Evolutionary conservation across 2,329 filamentous ascomycete species (phyloP).

Genomic region (Ceratocystis albifundus): DNA sequence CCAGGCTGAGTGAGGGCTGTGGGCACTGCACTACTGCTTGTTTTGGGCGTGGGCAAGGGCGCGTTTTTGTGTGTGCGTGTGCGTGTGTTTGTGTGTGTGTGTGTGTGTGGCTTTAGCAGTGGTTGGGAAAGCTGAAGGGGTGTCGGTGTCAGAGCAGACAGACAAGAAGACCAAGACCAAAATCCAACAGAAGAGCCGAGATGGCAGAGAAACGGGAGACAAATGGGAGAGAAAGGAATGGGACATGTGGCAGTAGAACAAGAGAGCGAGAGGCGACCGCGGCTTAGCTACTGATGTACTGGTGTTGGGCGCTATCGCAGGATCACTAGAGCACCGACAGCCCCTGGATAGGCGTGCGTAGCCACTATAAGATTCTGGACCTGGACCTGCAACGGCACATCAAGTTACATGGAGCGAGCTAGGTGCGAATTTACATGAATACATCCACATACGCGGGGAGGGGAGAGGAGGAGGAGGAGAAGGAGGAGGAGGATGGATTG

Average conservation of each 20-base stretch:
- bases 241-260: background rate
- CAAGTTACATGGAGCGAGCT: background rate
- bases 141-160: background rate
- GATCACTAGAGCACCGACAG: background rate
- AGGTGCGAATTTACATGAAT: background rate
- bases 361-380: background rate
- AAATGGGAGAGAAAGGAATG: background rate
- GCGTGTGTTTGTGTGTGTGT: too few relatives aligned
- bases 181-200: background rate
- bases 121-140: slow-evolving; percentile 7
- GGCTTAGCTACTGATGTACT: background rate
- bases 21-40: background rate
- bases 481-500: too few relatives aligned
- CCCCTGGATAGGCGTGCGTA: background rate
- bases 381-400: background rate
- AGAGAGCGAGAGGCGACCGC: background rate
- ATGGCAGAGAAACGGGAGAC: background rate
- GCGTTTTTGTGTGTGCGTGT: too few relatives aligned
- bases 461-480: too few relatives aligned
- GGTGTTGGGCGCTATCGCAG: background rate
- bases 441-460: too few relatives aligned
- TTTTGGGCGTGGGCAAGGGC: background rate
- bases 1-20: background rate
- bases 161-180: background rate
- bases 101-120: slow-evolving; percentile 2